These are phyloP conservation scores for Silene coronaria DNA, from an alignment of 179 eudicot species.

Conservation along the genomic window DNA sequence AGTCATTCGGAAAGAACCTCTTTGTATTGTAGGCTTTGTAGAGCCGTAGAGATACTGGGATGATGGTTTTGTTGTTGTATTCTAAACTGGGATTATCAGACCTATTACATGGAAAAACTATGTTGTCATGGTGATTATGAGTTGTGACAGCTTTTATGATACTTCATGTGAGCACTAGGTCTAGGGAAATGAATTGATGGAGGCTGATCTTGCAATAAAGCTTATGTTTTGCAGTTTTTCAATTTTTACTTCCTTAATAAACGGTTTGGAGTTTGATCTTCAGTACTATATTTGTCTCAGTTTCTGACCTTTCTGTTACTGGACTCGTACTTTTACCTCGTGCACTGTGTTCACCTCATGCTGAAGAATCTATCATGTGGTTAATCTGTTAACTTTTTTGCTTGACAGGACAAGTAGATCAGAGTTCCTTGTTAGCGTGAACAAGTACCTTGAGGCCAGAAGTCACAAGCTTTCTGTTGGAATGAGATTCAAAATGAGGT, in stretches of 20 bases:
- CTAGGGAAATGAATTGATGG: neutral
- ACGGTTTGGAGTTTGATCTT: neutral
- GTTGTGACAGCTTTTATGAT: neutral
- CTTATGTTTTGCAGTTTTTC: neutral
- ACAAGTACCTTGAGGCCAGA: conserved; percentile 82
- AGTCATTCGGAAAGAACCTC: neutral
- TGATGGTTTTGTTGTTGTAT: too few relatives aligned
- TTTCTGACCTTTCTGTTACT: neutral
- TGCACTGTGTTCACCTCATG: neutral
- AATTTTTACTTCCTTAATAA: neutral
- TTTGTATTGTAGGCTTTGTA: too few relatives aligned
- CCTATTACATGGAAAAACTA: neutral
- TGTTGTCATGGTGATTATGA: neutral
- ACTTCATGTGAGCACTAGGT: neutral
- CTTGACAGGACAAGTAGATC: conserved; percentile 72
- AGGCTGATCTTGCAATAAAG: neutral
- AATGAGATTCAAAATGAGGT: conserved; percentile 88
- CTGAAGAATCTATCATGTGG: neutral
- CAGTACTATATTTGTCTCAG: neutral
- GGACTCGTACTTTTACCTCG: neutral
- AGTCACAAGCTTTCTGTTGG: conserved; percentile 73
- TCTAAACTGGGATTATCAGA: neutral
- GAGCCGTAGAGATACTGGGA: too few relatives aligned
- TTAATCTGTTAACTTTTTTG: neutral
- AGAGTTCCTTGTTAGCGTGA: conserved; percentile 75